Conservation (phyloP, 306 rosid genomes). For the Trifolium subterraneum region DNA sequence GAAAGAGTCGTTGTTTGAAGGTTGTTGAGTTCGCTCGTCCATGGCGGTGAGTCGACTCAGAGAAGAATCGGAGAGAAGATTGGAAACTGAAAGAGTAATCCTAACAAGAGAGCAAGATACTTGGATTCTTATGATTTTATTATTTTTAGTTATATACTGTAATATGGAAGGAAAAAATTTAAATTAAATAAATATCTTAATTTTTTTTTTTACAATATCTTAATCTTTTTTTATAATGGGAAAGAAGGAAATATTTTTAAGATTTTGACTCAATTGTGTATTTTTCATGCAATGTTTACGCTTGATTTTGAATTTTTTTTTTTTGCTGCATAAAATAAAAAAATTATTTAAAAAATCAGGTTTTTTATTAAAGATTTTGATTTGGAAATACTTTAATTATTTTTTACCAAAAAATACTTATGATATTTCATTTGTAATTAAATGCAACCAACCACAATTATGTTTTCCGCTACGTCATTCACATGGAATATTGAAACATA, state of each 20-base stretch:
- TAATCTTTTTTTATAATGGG: too few relatives aligned
- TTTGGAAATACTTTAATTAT: too few relatives aligned
- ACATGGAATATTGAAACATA: too few relatives aligned
- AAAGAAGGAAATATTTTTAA: background rate
- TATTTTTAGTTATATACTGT: background rate
- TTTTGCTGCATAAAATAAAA: too few relatives aligned
- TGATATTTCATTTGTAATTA: too few relatives aligned
- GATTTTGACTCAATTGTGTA: background rate
- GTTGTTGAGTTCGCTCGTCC: conserved; percentile 35
- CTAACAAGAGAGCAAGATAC: conserved; percentile 8
- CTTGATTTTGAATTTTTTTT: background rate
- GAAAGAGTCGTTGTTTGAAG: conserved; percentile 58
- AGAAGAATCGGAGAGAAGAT: conserved; percentile 1
- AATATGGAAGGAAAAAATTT: too few relatives aligned
- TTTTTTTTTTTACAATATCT: background rate
- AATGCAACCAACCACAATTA: too few relatives aligned
- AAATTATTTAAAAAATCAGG: too few relatives aligned
- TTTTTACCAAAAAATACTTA: too few relatives aligned
- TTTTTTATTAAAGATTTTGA: too few relatives aligned
- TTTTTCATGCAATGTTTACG: background rate
- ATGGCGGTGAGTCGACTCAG: conserved; percentile 49
- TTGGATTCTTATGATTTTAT: background rate
- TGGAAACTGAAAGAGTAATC: background rate
- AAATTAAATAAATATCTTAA: background rate
- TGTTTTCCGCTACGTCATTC: too few relatives aligned